Evolutionary conservation across 1,284 basidiomycete genomes (phyloP), one percentile per base, ranked within the genome.

Genomic region (Mycena sp.): DNA sequence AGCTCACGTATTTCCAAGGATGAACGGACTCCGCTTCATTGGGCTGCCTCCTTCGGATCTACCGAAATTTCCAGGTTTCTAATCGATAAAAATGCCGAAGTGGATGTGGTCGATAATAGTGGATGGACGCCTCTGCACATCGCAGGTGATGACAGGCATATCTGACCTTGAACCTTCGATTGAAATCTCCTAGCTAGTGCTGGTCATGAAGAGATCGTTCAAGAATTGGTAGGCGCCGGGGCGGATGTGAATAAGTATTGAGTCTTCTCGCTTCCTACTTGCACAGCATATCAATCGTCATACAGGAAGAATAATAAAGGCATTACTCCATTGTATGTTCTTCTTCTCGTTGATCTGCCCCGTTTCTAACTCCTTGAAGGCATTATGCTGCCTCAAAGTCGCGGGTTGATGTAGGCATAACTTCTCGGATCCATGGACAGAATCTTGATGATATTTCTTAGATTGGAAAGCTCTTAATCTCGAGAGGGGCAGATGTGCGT

Each of bases 351-450:
- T n/a, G n/a, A n/a, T n/a, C 19, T 45, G 62, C 64, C 58, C 49
- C 41, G 38, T 48, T 43, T 35, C n/a, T 63, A 30, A 67, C 60
- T 30, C 32, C 63, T 63, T 56, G 45, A 68, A 96, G 95, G 73
- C 95, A 98, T 78, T 98, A 98, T 71, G 95, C 95, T 29, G 96
- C 95, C 41, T 98, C 95, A 19, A 98, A 96, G 77, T 92, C 94
- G 45, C 90, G 91, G 52, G 87, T 95, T 58, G 89, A 94, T 73
- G 95, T 95, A 74, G 85, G 73, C 69, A 64, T 72, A 11, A 19
- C 68, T 71, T 67, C 59, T 70, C 67, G 63, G 63, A 64, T 64
- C 67, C 61, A 60, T 46, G 64, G 63, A 53, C 63, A 35, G 37
- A 62, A 61, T 73, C 72, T 71, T 76, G 70, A 73, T 71, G 53